phyloP scores from a whole-genome alignment of 139 green algal species.

The Desmodesmus armatus region DNA sequence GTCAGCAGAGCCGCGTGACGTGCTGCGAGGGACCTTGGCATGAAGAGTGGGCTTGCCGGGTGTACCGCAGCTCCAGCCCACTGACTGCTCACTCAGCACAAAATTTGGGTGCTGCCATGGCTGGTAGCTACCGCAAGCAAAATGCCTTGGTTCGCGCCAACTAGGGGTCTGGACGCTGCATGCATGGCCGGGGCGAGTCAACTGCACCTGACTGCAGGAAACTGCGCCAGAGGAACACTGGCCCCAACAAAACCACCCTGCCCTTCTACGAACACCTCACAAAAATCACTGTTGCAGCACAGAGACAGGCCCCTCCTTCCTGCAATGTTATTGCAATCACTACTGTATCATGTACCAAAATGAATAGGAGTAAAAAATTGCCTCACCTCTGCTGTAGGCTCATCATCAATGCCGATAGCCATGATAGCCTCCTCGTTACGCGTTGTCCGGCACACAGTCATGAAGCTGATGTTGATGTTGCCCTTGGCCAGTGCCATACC shows the following conservation, averaged over 20 bases:
- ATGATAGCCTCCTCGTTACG: constrained; percentile 86
- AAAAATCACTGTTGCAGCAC: background rate
- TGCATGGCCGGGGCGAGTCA: too few relatives aligned
- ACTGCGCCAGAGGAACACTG: too few relatives aligned
- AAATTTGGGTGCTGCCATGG: background rate
- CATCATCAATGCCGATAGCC: constrained; percentile 93
- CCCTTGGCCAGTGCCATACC: constrained; percentile 74
- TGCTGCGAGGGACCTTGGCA: background rate
- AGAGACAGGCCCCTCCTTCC: background rate
- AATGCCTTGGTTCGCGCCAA: too few relatives aligned
- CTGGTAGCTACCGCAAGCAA: too few relatives aligned
- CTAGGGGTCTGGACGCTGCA: too few relatives aligned
- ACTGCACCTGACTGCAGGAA: too few relatives aligned
- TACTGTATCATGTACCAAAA: background rate
- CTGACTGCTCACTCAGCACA: background rate
- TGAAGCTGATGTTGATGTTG: constrained; percentile 96
- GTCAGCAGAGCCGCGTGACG: background rate
- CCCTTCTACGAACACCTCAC: background rate
- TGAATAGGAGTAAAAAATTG: background rate
- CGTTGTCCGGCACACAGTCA: constrained; percentile 77
- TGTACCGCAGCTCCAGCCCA: background rate
- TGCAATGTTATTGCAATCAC: background rate
- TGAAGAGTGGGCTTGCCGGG: background rate
- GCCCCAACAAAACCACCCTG: background rate
- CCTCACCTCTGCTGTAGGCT: constrained; percentile 41